Base-by-base conservation (phyloP, 306 rosid genomes). In the Quercus engelmannii region DNA sequence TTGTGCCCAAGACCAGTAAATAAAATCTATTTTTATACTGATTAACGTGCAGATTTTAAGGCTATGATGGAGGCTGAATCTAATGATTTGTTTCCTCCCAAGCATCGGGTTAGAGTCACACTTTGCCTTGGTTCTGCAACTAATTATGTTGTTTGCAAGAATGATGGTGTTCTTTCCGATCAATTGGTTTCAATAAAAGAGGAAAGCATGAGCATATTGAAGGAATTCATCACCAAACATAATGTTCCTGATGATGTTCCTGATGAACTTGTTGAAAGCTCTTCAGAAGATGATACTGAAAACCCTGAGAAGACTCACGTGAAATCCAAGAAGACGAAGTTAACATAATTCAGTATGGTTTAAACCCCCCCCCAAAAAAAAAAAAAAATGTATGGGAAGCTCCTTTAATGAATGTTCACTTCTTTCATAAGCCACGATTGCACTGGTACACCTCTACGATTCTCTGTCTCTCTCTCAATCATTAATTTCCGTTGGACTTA, bases 221-320 rank as follows among this genome's bases (percentile, higher is more conserved):
- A 92, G 91, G 95, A 91, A 35, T 94, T 86, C 90, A 92, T 92
- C 73, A 94, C 97, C 77, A 91, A 62, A 86, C 88, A 94, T 78
- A 92, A 91, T 86, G 91, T 82, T 85, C 93, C 97, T 62, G 89
- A 87, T 12, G 97, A 94, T 31, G 90, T 94, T 23, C 95, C 98
- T 0, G 93, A 94, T 58, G 97, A 92, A 76, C 77, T 83, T n/a
- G 82, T 80, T 69, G 98, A 88, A 81, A 77, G 79, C 57, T 87
- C 89, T 65, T 92, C 94, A 2, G 94, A 85, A 28, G 98, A 92
- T 2, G 96, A 88, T 1, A 89, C 82, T 4, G 87, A 89, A 71
- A 79, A 70, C 62, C 69, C 74, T 43, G 91, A 85, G 89, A 86
- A 89, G 85, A 78, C 92, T 78, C 82, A 69, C 18, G 77, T 9